phyloP scores from a whole-genome alignment of 441 rosid species.

The Croton laevigatus region DNA sequence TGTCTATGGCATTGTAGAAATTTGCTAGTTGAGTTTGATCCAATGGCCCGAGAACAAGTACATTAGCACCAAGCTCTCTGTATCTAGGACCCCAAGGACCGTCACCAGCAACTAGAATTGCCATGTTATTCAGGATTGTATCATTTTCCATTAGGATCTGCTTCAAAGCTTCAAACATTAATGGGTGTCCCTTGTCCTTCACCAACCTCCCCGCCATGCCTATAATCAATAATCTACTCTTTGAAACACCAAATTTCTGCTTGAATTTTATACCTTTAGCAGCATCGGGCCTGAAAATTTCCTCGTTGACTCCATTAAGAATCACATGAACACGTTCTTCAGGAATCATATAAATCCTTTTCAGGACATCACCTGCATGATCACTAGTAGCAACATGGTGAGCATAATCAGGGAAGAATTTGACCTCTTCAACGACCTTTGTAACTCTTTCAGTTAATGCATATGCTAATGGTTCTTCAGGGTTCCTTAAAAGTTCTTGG shows the following conservation, averaged over 20 bases:
- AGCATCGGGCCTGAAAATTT: constrained; percentile 57
- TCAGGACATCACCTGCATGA: constrained; percentile 81
- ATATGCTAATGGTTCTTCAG: constrained; percentile 48
- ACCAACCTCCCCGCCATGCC: constrained; percentile 94
- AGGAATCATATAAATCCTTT: constrained; percentile 87
- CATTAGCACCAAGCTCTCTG: constrained; percentile 55
- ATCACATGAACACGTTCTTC: constrained; percentile 84
- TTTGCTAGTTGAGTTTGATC: constrained; percentile 63
- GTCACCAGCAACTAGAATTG: constrained; percentile 78
- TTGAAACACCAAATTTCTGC: constrained; percentile 45
- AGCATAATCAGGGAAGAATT: constrained; percentile 70
- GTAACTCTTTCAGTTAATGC: constrained; percentile 53
- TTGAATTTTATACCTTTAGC: constrained; percentile 43
- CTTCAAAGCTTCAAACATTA: constrained; percentile 72
- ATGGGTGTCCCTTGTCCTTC: constrained; percentile 78
- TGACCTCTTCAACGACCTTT: constrained; percentile 76
- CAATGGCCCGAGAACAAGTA: constrained; percentile 68
- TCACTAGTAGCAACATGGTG: constrained; percentile 94
- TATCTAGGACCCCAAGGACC: constrained; percentile 88
- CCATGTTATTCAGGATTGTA: constrained; percentile 36
- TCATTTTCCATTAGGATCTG: constrained; percentile 53
- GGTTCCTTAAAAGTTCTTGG: constrained; percentile 63
- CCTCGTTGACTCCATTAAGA: constrained; percentile 75
- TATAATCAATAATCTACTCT: constrained; percentile 44
- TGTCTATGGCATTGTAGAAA: constrained; percentile 77